Conservation (phyloP, 139 green algal genomes). For the Diplosphaera chodatii region DNA sequence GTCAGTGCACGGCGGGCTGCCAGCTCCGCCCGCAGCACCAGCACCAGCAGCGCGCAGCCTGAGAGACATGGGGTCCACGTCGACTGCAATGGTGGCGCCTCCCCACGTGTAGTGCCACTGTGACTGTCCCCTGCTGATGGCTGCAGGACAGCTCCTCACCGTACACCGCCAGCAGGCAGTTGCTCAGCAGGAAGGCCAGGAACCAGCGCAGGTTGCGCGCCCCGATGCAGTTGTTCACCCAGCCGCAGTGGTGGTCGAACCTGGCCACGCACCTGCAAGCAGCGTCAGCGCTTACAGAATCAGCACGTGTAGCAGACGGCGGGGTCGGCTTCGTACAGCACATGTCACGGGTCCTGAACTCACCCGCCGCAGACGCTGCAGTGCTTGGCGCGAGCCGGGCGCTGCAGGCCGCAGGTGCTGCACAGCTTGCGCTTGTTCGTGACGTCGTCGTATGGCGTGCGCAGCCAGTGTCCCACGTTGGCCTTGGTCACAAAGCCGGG, state of each 20-base stretch:
- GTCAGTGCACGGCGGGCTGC: background rate
- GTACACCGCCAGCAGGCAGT: slow-evolving; percentile 42
- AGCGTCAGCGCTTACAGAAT: too few species aligned
- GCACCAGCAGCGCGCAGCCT: background rate
- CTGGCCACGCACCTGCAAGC: slow-evolving; percentile 49
- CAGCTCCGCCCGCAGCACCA: background rate
- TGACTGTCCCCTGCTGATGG: too few species aligned
- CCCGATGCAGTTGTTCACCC: slow-evolving; percentile 75
- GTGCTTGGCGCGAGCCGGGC: slow-evolving; percentile 70
- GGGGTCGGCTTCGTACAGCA: too few species aligned
- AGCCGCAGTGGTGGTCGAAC: slow-evolving; percentile 76
- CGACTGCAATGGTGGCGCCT: too few species aligned
- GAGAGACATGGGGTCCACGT: background rate
- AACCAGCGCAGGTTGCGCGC: slow-evolving; percentile 56
- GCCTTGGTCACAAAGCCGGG: slow-evolving; percentile 24
- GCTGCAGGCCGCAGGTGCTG: slow-evolving; percentile 44
- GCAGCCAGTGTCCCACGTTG: slow-evolving; percentile 21
- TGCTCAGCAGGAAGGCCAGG: slow-evolving; percentile 47
- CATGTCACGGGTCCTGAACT: too few species aligned
- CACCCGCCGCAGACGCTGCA: slow-evolving; percentile 49
- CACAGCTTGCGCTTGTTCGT: slow-evolving; percentile 38
- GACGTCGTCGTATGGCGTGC: slow-evolving; percentile 46
- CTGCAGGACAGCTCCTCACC: slow-evolving; percentile 19
- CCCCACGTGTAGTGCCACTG: too few species aligned
- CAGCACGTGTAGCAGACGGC: too few species aligned